Evolutionary conservation across 345 rosid genomes (phyloP).

Genomic region (Schrenkiella parvula): DNA sequence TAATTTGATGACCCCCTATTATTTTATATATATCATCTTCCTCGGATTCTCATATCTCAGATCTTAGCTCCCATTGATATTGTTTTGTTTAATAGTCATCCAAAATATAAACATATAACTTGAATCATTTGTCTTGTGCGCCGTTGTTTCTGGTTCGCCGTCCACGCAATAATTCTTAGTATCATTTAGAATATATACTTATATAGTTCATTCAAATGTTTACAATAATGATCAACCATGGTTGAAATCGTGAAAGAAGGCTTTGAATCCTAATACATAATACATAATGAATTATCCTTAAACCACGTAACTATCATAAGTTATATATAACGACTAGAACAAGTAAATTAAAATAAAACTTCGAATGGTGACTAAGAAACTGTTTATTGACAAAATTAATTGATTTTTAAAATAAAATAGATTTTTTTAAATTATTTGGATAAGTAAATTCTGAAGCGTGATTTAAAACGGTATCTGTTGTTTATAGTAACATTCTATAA

Average conservation of each 20-base stretch:
- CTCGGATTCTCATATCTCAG: conserved; percentile 28
- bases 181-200: no score
- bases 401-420: no score
- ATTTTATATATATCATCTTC: neutral
- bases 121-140: conserved; percentile 24
- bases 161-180: conserved; percentile 24
- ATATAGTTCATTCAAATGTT: neutral
- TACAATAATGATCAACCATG: neutral
- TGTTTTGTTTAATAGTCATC: conserved; percentile 11
- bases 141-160: conserved; percentile 12
- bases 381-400: no score
- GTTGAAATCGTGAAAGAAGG: neutral
- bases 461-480: no score
- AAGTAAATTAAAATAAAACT: no score
- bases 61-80: neutral
- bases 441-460: no score
- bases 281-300: neutral
- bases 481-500: no score
- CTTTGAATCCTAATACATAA: neutral
- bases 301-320: neutral
- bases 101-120: conserved; percentile 17
- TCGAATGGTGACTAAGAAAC: no score
- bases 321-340: neutral
- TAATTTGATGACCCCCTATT: neutral
- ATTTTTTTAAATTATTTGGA: no score